Evolutionary conservation across 257 asterid genomes (phyloP), one percentile per base, ranked within the genome.

Genomic region (Haberlea rhodopensis): DNA sequence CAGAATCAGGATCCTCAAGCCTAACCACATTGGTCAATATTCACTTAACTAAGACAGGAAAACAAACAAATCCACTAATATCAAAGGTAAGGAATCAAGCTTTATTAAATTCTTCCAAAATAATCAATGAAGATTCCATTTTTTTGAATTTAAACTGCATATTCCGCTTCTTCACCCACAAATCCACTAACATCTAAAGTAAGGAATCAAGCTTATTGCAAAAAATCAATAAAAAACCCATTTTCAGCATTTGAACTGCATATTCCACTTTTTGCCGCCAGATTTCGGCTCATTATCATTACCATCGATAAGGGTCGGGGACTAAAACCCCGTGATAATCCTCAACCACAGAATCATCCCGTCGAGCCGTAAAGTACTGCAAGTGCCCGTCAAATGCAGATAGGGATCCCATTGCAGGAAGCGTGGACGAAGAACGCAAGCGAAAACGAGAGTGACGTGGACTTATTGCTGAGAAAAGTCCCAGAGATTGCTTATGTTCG

Each of bases 261-360:
- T 5, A 18, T 7, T n/a, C n/a, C n/a, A n/a, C n/a, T n/a, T n/a
- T n/a, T n/a, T n/a, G n/a, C n/a, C n/a, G n/a, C n/a, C n/a, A n/a
- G n/a, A n/a, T n/a, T n/a, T n/a, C n/a, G n/a, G n/a, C n/a, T n/a
- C n/a, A n/a, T n/a, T n/a, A 5, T 26, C 11, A 3, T 51, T 78
- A 88, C 96, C 96, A 88, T 77, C 91, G 79, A 67, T 88, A 88
- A 60, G 95, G 96, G 58, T 88, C 96, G 16, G 80, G 67, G 46
- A 88, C 70, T 46, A 22, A 6, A 4, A 79, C 79, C 1, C 90
- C 95, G 18, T 88, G 95, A 72, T 88, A 88, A 26, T 76, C 51
- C 67, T 88, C 95, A 19, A 75, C 72, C 13, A 88, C 87, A 8
- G 78, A 84, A 16, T 74, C 91, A 21, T 86, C 91, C 1, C 95